Evolutionary conservation across 2,329 filamentous ascomycete species (phyloP).

Genomic region (Hymenoscyphus repandus): DNA sequence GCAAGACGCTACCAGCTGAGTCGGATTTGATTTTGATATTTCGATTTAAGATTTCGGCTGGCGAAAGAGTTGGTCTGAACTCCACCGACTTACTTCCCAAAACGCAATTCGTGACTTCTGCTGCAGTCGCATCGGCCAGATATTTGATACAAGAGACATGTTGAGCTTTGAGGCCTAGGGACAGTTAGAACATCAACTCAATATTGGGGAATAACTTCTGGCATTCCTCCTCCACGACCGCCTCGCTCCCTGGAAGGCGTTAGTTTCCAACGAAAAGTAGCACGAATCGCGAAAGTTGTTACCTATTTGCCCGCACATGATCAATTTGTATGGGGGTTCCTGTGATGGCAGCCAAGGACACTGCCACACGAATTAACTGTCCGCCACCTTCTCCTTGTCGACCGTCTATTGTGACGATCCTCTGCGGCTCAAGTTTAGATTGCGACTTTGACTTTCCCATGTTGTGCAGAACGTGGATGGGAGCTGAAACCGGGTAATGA

Average conservation of each 20-base stretch:
- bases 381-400: conserved; percentile 56
- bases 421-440: neutral
- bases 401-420: conserved; percentile 47
- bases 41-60: conserved; percentile 30
- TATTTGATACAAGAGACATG: conserved; percentile 52
- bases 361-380: conserved; percentile 53
- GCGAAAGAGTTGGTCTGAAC: conserved; percentile 29
- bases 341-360: conserved; percentile 51
- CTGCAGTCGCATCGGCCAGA: conserved; percentile 47
- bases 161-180: conserved; percentile 52
- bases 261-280: neutral
- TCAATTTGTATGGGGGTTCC: conserved; percentile 47
- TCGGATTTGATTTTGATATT: conserved; percentile 45
- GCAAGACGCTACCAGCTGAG: conserved; percentile 49
- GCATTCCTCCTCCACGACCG: conserved; percentile 19
- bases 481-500: neutral
- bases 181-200: neutral
- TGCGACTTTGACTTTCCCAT: neutral
- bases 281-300: neutral
- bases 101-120: conserved; percentile 44
- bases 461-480: neutral
- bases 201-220: neutral
- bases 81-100: conserved; percentile 41
- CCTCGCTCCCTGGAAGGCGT: conserved; percentile 8
- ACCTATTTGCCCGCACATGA: conserved; percentile 51